Base-by-base conservation (phyloP, 495 filamentous ascomycete species). In the Penicillium mononematosum region DNA sequence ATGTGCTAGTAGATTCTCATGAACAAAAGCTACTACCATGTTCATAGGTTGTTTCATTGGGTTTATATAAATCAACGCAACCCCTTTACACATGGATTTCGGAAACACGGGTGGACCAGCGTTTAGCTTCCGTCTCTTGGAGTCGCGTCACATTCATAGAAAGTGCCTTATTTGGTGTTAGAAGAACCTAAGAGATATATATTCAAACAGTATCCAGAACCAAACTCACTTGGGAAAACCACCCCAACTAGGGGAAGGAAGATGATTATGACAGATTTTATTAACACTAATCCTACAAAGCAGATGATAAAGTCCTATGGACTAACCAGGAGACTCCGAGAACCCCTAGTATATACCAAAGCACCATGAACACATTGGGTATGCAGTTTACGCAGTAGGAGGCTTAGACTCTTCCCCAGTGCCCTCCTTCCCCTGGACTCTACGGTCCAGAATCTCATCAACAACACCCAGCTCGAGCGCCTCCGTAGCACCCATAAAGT, bases 381-480 rank as follows among this genome's bases (percentile, higher is more conserved):
- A 41, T n/a, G 9, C n/a, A 48, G 52, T n/a, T 34, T 50, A 68
- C 3, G 50, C 31, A 57, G 53, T 54, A 39, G 64, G 61, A 6
- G 59, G 58, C 48, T 69, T 62, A 44, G 54, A 59, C 32, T 55
- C 61, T 17, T 64, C 64, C 17, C 55, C 64, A 4, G 63, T 47
- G 54, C 63, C 64, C 34, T 69, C 67, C 47, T 76, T 70, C 20
- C 36, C 50, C 65, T 79, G 69, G 8, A 75, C 73, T 63, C 85
- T 79, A 61, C 74, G 78, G 62, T 82, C 81, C 53, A 98, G 65
- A 51, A 98, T 91, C 72, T 92, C 83, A 78, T 98, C 94, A 29
- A 98, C 82, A 63, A 98, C 87, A 0, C 94, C 94, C 72, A 95
- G 79, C 22, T 94, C 89, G 68, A 90, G 76, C 16, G 94, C 93